Evolutionary conservation across 768 basidiomycete genomes (phyloP), one percentile per base, ranked within the genome.

Genomic region (Tricholoma furcatifolium): DNA sequence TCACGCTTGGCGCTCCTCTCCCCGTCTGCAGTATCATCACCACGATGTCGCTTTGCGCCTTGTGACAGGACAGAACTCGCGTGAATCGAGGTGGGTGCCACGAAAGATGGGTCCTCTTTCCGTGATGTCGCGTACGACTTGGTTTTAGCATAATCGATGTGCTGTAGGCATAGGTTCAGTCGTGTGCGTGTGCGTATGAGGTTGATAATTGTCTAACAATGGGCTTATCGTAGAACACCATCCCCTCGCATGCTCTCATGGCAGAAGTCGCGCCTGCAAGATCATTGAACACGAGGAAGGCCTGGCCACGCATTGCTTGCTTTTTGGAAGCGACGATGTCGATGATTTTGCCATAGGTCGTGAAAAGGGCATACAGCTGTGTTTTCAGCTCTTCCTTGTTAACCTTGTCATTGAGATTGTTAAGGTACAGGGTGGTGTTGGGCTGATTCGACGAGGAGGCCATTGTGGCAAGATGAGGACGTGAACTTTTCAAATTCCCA

Each of bases 261-360:
- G 96, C 96, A 49, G 92, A 83, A 5, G 96, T 98, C 53, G 93
- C 92, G 49, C 86, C 84, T 9, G 91, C 83, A 45, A 96, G 84
- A 73, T 98, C 96, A 46, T 83, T 81, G 72, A 97, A 98, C 62
- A 96, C 93, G 64, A 98, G 85, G 71, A 97, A 98, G 1, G 96
- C 96, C 70, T 97, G 94, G 18, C 94, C 95, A 58, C 87, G 82
- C 86, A 91, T 92, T 70, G 86, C 89, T 53, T 82, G 73, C 65
- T 78, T 82, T 70, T 96, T 94, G 21, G 88, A 84, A 20, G 95
- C 94, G 53, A 98, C 82, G 54, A 98, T 84, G 68, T 98, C 96
- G 75, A 98, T 83, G 53, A 98, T 77, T 67, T 86, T 89, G 67
- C 96, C 96, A 72, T 97, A 91, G 40, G 94, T 90, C 7, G 88